phyloP scores from a whole-genome alignment of 495 filamentous ascomycete genomes.

The Daldinia grandis region DNA sequence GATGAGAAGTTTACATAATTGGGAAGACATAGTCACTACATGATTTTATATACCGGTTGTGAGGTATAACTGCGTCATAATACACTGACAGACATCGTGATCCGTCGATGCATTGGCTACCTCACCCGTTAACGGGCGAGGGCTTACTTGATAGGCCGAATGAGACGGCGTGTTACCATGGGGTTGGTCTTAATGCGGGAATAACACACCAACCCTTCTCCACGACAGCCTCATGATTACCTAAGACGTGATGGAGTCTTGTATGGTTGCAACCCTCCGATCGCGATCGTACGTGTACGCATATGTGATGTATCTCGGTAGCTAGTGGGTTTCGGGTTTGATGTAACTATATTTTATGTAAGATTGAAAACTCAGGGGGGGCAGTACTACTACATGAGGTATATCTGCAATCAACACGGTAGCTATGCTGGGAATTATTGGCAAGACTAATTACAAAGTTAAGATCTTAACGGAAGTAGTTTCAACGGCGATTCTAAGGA shows the following conservation, averaged over 20 bases:
- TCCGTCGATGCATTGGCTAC: neutral
- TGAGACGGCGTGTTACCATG: neutral
- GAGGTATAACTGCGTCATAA: neutral
- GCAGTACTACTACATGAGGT: neutral
- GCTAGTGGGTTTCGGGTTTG: neutral
- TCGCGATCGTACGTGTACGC: neutral
- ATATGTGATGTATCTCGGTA: neutral
- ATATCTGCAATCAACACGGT: neutral
- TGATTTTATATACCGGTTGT: neutral
- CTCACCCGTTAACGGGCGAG: neutral
- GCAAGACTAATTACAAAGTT: neutral
- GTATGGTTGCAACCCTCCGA: neutral
- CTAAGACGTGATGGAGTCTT: neutral
- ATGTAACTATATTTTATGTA: neutral
- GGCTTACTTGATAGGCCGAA: neutral
- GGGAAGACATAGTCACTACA: neutral
- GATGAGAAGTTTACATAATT: neutral
- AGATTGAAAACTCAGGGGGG: neutral
- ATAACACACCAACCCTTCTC: neutral
- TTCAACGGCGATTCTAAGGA: neutral
- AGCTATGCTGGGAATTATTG: neutral
- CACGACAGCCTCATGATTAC: neutral
- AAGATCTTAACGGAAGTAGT: neutral
- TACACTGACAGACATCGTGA: neutral
- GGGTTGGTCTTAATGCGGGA: neutral